A percentile compares a stretch with the other conserved stretches of the same genome.
Evolutionary conservation across 768 basidiomycete species (phyloP).

Genomic region (Boletus reticulatus): DNA sequence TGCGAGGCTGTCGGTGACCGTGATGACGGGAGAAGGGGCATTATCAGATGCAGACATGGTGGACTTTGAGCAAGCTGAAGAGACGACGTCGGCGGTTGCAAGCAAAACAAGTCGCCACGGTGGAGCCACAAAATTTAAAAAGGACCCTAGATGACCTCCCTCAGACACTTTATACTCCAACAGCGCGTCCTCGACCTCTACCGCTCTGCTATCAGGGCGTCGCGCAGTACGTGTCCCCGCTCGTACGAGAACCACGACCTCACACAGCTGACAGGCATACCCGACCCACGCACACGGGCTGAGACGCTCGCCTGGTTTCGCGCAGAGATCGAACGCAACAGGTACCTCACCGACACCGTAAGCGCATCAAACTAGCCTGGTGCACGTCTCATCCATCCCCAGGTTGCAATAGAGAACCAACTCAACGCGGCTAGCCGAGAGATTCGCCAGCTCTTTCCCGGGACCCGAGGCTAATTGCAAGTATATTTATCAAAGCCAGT

Average conservation of each 20-base stretch:
- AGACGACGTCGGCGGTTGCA: not conserved
- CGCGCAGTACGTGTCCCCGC: conserved; percentile 48
- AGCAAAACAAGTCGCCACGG: conserved; percentile 15
- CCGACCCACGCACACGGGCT: conserved; percentile 53
- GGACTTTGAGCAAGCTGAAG: conserved; percentile 9
- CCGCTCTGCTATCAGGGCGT: conserved; percentile 65
- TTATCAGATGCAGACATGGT: conserved; percentile 36
- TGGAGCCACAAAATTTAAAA: conserved; percentile 14
- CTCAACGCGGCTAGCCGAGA: conserved; percentile 58
- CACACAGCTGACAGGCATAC: conserved; percentile 48
- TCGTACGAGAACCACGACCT: not conserved
- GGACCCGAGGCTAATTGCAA: not conserved
- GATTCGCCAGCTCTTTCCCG: conserved; percentile 52
- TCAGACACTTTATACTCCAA: conserved; percentile 75
- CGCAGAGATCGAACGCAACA: conserved; percentile 64
- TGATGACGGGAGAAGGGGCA: conserved; percentile 24
- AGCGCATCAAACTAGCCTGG: conserved; percentile 1
- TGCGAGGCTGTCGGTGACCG: conserved; percentile 32
- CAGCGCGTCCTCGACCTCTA: conserved; percentile 62
- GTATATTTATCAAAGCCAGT: conserved; percentile 1
- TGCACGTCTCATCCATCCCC: conserved; percentile 13
- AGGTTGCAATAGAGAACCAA: conserved; percentile 63
- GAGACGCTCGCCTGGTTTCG: conserved; percentile 77
- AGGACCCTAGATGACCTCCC: conserved; percentile 35
- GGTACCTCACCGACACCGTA: conserved; percentile 57